These are phyloP conservation scores for Rhododendron ovatum DNA, from an alignment of 148 eudicot genomes.

Conservation along the genomic window DNA sequence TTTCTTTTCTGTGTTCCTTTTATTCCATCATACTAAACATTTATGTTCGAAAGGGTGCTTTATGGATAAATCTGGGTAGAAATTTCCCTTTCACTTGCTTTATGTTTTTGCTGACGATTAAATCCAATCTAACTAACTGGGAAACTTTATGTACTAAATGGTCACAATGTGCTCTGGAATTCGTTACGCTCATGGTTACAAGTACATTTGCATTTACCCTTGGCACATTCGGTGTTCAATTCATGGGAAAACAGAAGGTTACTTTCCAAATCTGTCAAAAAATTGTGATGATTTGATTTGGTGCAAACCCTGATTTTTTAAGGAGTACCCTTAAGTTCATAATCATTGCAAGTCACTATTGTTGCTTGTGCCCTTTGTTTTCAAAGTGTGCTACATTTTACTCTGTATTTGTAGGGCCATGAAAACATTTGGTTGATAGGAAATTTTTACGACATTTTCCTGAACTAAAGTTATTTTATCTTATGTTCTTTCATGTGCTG, in stretches of 20 bases:
- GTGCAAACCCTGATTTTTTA: background rate
- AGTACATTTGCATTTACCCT: too few species aligned
- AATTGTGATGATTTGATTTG: slow-evolving; percentile 9
- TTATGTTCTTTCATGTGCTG: background rate
- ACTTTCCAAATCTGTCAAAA: background rate
- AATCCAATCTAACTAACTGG: background rate
- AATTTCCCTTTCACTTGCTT: background rate
- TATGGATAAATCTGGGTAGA: background rate
- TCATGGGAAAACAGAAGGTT: background rate
- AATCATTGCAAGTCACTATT: background rate
- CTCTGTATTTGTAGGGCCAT: background rate
- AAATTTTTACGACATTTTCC: background rate
- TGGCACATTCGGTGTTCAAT: background rate
- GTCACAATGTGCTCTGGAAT: background rate
- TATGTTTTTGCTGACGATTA: too few species aligned
- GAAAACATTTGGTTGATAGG: background rate
- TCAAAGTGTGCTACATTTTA: background rate
- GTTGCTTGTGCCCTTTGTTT: background rate
- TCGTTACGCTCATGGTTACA: background rate
- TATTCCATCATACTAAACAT: background rate
- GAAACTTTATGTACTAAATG: background rate
- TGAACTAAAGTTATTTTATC: background rate
- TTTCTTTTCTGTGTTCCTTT: background rate
- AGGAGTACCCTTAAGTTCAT: background rate
- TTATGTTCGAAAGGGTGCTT: background rate